These are phyloP conservation scores for Ceratobasidium sp. DNA, from an alignment of 1,284 basidiomycete genomes.

Conservation along the genomic window DNA sequence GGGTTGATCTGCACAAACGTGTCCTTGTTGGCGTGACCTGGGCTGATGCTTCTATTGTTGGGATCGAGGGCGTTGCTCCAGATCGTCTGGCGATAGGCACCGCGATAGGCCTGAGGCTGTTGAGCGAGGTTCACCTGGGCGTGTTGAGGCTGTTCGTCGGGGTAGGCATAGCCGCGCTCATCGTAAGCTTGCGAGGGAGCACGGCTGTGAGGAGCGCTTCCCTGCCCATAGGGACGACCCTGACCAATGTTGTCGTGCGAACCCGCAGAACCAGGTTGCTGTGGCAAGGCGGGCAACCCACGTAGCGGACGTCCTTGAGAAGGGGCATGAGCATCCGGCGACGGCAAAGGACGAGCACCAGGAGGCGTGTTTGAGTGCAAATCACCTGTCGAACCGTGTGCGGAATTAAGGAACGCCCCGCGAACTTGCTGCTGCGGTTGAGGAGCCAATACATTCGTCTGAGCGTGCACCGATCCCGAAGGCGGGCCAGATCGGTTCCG, in stretches of 20 bases:
- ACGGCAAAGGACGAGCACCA: slow-evolving; percentile 46
- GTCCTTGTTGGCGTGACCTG: slow-evolving; percentile 63
- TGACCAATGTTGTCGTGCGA: slow-evolving; percentile 35
- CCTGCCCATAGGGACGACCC: slow-evolving; percentile 21
- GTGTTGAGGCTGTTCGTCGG: slow-evolving; percentile 48
- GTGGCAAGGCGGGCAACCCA: slow-evolving; percentile 52
- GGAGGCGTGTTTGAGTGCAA: slow-evolving; percentile 51
- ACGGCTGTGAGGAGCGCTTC: slow-evolving; percentile 35
- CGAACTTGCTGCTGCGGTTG: slow-evolving; percentile 54
- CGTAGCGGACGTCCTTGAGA: slow-evolving; percentile 49
- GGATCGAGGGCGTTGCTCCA: slow-evolving; percentile 91
- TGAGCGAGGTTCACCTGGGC: slow-evolving; percentile 45
- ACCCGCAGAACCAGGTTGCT: slow-evolving; percentile 21
- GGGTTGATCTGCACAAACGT: slow-evolving; percentile 85
- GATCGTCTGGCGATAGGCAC: slow-evolving; percentile 66
- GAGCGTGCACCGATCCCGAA: slow-evolving; percentile 53
- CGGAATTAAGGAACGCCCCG: slow-evolving; percentile 49
- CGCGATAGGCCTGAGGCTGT: slow-evolving; percentile 37
- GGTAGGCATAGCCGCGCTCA: slow-evolving; percentile 29
- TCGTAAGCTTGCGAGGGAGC: slow-evolving; percentile 47
- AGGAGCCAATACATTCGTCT: slow-evolving; percentile 53
- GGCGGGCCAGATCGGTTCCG: slow-evolving; percentile 52
- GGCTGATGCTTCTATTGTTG: slow-evolving; percentile 63
- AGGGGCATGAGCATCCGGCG: slow-evolving; percentile 50
- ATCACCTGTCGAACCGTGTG: slow-evolving; percentile 34